Evolutionary conservation across 2,329 filamentous ascomycete genomes (phyloP).

Genomic region (Pseudogymnoascus sp.): DNA sequence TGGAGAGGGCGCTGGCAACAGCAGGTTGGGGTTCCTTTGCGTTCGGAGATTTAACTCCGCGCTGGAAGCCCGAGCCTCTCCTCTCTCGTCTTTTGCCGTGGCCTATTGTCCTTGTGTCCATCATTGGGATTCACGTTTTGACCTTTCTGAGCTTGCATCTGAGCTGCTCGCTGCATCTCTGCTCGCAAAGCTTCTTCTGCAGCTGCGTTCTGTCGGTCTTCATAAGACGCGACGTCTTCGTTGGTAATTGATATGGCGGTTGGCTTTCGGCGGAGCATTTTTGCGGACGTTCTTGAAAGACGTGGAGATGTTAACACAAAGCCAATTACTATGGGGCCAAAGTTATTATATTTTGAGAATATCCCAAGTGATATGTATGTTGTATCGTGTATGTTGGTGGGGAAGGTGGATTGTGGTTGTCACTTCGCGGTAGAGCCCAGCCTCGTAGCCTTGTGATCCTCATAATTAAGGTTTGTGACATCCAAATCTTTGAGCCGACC

Average conservation of each 20-base stretch:
- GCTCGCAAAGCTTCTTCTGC: constrained; percentile 21
- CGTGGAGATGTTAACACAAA: background rate
- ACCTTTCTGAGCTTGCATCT: constrained; percentile 18
- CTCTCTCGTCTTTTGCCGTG: constrained; percentile 26
- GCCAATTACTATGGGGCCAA: background rate
- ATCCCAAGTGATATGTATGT: background rate
- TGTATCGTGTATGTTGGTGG: background rate
- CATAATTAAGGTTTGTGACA: constrained; percentile 1
- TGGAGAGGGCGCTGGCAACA: background rate
- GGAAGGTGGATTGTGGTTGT: background rate
- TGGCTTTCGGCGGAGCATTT: constrained; percentile 59
- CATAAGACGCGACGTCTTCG: constrained; percentile 62
- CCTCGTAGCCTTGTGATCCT: constrained; percentile 6
- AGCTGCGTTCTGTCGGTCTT: constrained; percentile 48
- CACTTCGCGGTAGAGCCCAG: background rate
- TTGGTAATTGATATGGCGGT: constrained; percentile 60
- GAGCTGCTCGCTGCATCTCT: constrained; percentile 16
- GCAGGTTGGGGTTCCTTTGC: background rate
- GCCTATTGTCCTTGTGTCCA: constrained; percentile 17
- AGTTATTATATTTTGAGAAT: background rate
- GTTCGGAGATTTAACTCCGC: constrained; percentile 12
- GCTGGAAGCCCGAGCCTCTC: constrained; percentile 29
- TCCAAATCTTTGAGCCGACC: constrained; percentile 6
- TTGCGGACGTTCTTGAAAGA: background rate
- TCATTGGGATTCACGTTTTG: constrained; percentile 19